Evolutionary conservation across 2,329 filamentous ascomycete genomes (phyloP), one percentile per base, ranked within the genome.

Genomic region (Diaporthe nobilis): DNA sequence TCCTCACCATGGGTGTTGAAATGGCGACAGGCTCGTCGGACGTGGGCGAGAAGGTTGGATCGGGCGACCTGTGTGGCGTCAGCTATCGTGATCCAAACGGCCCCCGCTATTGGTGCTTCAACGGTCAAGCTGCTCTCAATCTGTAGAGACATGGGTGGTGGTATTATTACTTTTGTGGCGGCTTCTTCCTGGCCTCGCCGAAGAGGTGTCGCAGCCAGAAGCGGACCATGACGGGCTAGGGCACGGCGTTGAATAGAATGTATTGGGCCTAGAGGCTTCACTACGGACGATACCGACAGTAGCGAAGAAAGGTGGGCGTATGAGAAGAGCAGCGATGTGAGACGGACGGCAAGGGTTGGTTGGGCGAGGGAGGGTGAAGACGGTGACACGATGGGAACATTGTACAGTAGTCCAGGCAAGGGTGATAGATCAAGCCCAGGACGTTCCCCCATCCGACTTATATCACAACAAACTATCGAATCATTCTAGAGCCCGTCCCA

Each of bases 31-130:
- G 61, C 34, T 67, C 47, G 8, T 73, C 74, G n/a, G 39, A 73
- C 12, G 70, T 70, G 20, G 71, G 71, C 6, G 39, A 44, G 47
- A 55, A 73, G 60, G 74, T 61, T 22, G 71, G 57, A 63, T 72
- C 34, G 44, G n/a, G 47, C 28, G 44, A 60, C 25, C 71, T 70
- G 9, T 25, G 47, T 39, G 31, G 49, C 47, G 34, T 70, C 10
- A 70, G 65, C 65, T 70, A 39, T 28, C 22, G 65, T 42, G 34
- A 20, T 42, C 31, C n/a, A 25, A 10, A 20, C 6, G 15, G 15
- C 8, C 49, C n/a, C 31, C 5, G 34, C 15, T n/a, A 28, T 8
- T 25, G 15, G 22, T 28, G 22, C 22, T 20, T 12, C n/a, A 28
- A 70, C 17, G 15, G 31, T 34, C 28, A 39, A 17, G 13, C 31